Evolutionary conservation across 352 stramenopile genomes (phyloP).

Genomic region (Pythium angustatum): DNA sequence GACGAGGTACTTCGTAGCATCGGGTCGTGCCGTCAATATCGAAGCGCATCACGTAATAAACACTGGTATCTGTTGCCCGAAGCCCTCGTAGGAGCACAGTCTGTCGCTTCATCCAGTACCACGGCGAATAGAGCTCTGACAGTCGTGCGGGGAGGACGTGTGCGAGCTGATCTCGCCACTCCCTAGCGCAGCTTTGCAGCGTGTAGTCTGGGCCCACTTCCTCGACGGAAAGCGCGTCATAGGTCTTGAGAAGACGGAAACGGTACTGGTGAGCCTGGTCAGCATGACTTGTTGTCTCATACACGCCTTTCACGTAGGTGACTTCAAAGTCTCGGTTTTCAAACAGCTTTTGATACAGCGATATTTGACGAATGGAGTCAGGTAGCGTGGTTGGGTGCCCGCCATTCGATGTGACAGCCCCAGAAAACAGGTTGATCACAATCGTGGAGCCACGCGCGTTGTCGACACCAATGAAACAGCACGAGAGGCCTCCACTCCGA

Average conservation of each 20-base stretch:
- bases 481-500: constrained; percentile 15
- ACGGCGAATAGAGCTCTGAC: constrained; percentile 41
- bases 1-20: constrained; percentile 41
- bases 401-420: constrained; percentile 44
- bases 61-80: background rate
- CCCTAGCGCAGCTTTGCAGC: constrained; percentile 35
- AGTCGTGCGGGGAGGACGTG: constrained; percentile 33
- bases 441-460: constrained; percentile 28
- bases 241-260: constrained; percentile 29
- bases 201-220: constrained; percentile 30
- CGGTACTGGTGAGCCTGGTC: constrained; percentile 37
- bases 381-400: constrained; percentile 41
- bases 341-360: constrained; percentile 47
- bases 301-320: constrained; percentile 29
- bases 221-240: constrained; percentile 34
- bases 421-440: constrained; percentile 54
- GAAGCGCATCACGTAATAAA: constrained; percentile 31
- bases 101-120: constrained; percentile 48
- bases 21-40: constrained; percentile 9
- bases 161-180: constrained; percentile 34
- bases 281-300: constrained; percentile 29
- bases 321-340: constrained; percentile 55
- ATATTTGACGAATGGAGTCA: constrained; percentile 30
- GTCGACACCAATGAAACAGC: constrained; percentile 37
- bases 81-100: constrained; percentile 40